phyloP scores from a whole-genome alignment of 495 filamentous ascomycete genomes.

The Hyphodiscus hymeniophilus region DNA sequence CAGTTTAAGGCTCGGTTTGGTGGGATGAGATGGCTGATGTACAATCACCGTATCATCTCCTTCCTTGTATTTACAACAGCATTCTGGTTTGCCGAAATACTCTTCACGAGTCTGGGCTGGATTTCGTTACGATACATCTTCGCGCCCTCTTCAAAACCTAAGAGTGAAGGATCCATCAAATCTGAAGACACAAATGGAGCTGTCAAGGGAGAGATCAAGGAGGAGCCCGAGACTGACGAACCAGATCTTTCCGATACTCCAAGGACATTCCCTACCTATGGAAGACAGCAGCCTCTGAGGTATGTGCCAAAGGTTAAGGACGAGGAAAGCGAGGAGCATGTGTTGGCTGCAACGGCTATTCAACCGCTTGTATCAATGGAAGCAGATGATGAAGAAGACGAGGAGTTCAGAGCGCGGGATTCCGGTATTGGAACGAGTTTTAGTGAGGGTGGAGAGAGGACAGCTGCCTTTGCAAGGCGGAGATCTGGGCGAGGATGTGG shows the following conservation, averaged over 20 bases:
- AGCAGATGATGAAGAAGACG: slow-evolving; percentile 32
- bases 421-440: slow-evolving; percentile 41
- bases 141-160: background rate
- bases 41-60: slow-evolving; percentile 59
- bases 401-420: slow-evolving; percentile 26
- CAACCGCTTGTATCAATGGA: slow-evolving; percentile 24
- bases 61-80: slow-evolving; percentile 55
- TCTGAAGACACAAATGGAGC: slow-evolving; percentile 11
- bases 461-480: slow-evolving; percentile 14
- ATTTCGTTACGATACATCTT: slow-evolving; percentile 35
- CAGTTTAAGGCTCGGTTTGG: slow-evolving; percentile 61
- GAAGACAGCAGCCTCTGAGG: slow-evolving; percentile 39
- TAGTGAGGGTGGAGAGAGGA: slow-evolving; percentile 25
- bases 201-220: slow-evolving; percentile 26
- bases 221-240: slow-evolving; percentile 20
- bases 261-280: slow-evolving; percentile 48
- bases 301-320: slow-evolving; percentile 24
- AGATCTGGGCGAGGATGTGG: slow-evolving; percentile 14
- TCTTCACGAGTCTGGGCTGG: slow-evolving; percentile 53
- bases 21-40: slow-evolving; percentile 82
- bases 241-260: slow-evolving; percentile 35
- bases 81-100: slow-evolving; percentile 71
- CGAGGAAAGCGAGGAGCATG: slow-evolving; percentile 25
- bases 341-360: slow-evolving; percentile 21
- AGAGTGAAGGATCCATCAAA: slow-evolving; percentile 1